phyloP scores from a whole-genome alignment of 2,329 filamentous ascomycete genomes.

The Stachybotrys chartarum region DNA sequence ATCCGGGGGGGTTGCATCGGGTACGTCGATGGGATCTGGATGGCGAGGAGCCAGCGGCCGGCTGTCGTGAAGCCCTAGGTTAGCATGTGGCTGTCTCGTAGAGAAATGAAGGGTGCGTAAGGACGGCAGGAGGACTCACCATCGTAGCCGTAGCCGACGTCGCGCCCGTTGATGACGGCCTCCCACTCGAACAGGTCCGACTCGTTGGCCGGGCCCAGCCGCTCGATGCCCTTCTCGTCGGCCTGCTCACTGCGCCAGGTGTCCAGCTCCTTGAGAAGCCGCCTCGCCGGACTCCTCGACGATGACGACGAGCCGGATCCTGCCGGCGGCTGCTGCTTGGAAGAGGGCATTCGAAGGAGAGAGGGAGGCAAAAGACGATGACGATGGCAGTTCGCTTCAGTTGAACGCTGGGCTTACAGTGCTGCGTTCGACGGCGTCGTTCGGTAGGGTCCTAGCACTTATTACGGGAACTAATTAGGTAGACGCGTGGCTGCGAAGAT shows the following conservation, averaged over 20 bases:
- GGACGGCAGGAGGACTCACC: constrained; percentile 26
- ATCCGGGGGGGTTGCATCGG: constrained; percentile 73
- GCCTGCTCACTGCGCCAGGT: constrained; percentile 42
- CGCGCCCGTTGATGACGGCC: constrained; percentile 52
- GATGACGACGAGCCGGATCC: constrained; percentile 14
- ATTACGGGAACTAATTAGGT: too few relatives aligned
- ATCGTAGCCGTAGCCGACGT: constrained; percentile 49
- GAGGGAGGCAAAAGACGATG: neutral
- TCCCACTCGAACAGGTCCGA: constrained; percentile 52
- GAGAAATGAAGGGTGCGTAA: neutral
- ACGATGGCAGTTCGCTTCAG: neutral
- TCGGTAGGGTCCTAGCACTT: too few relatives aligned
- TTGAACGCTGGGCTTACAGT: too few relatives aligned
- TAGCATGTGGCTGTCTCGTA: neutral
- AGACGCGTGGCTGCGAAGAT: too few relatives aligned
- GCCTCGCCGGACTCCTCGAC: constrained; percentile 43
- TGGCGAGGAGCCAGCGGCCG: constrained; percentile 77
- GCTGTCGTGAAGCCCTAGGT: constrained; percentile 23
- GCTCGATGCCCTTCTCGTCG: constrained; percentile 48
- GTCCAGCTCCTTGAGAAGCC: constrained; percentile 52
- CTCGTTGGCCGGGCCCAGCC: constrained; percentile 47
- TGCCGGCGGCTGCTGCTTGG: constrained; percentile 5
- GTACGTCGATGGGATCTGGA: constrained; percentile 71
- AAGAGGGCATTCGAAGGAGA: constrained; percentile 5
- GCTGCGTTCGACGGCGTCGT: too few relatives aligned